phyloP scores from a whole-genome alignment of 176 grass and related monocot genomes.

The Oryza rufipogon region DNA sequence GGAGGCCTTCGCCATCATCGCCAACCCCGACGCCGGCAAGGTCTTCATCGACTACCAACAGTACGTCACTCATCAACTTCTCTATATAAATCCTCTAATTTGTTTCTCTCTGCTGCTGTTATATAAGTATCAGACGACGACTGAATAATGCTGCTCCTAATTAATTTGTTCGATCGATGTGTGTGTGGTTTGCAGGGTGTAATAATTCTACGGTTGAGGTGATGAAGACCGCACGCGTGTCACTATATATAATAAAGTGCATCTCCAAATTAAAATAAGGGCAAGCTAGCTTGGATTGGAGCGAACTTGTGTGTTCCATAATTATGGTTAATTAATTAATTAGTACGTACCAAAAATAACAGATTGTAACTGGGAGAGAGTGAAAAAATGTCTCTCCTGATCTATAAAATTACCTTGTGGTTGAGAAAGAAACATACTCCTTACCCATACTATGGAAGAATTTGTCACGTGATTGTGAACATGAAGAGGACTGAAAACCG shows the following conservation, averaged over 20 bases:
- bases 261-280: background rate
- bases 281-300: too few species aligned
- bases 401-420: too few species aligned
- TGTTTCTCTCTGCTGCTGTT: too few species aligned
- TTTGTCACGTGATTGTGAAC: too few species aligned
- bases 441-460: too few species aligned
- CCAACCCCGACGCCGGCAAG: slow-evolving; percentile 53
- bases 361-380: too few species aligned
- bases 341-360: too few species aligned
- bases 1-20: slow-evolving; percentile 61
- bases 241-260: background rate
- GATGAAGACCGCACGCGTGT: background rate
- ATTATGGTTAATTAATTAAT: too few species aligned
- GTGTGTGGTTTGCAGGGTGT: background rate
- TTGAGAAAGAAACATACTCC: too few species aligned
- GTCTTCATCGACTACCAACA: slow-evolving; percentile 42
- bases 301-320: background rate
- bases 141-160: background rate
- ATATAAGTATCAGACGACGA: background rate
- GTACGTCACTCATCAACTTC: slow-evolving; percentile 14
- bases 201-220: background rate
- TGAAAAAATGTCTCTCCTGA: too few species aligned
- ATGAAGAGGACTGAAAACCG: too few species aligned
- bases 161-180: background rate
- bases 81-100: too few species aligned